Evolutionary conservation across 345 rosid genomes (phyloP).

Genomic region (Gossypium thurberi): DNA sequence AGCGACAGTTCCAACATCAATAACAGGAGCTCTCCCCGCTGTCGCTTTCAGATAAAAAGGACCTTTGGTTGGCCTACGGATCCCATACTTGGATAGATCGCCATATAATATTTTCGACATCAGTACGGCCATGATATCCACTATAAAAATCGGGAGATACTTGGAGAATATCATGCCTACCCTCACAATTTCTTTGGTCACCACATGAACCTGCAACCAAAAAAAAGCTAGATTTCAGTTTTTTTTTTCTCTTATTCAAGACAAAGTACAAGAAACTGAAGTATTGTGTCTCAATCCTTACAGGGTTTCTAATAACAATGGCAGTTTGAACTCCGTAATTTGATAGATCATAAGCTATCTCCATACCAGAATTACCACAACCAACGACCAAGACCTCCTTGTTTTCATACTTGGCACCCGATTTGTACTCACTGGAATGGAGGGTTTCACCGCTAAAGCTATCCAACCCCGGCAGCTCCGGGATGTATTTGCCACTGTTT

Average conservation of each 20-base stretch:
- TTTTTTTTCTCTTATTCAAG: neutral
- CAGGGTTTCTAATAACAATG: conserved; percentile 10
- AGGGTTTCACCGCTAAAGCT: neutral
- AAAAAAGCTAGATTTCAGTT: neutral
- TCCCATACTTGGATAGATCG: conserved; percentile 17
- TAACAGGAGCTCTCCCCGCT: conserved; percentile 17
- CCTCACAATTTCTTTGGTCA: conserved; percentile 27
- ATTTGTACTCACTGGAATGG: conserved; percentile 10
- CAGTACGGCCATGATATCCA: conserved; percentile 22
- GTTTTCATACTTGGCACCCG: neutral
- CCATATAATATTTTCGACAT: conserved; percentile 21
- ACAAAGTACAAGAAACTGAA: neutral
- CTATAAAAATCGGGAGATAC: conserved; percentile 18
- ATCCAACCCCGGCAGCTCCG: conserved; percentile 7
- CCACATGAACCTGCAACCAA: conserved; percentile 27
- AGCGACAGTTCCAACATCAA: conserved; percentile 21
- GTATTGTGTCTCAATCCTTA: neutral
- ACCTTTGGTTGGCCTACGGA: conserved; percentile 5
- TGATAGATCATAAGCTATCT: conserved; percentile 12
- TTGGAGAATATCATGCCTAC: conserved; percentile 24
- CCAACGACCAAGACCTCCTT: conserved; percentile 16
- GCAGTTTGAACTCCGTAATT: neutral
- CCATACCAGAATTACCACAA: conserved; percentile 17
- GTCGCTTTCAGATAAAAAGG: conserved; percentile 13
- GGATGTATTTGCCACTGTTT: neutral